Base-by-base conservation (phyloP, 768 basidiomycete genomes). In the Collybia mongolica region DNA sequence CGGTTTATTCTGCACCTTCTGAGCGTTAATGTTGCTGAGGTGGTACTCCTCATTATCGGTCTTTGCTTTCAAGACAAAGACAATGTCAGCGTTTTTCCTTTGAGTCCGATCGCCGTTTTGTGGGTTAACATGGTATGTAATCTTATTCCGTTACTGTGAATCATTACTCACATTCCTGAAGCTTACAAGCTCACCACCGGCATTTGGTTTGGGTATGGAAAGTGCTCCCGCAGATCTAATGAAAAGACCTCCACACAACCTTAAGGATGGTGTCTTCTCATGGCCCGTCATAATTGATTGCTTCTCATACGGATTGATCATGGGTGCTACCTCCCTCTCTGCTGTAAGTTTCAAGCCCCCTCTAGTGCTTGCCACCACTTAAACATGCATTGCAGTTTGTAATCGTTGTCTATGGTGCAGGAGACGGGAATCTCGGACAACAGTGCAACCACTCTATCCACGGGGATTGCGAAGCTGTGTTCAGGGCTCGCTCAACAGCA, bases 1-100 rank as follows among this genome's bases (percentile, higher is more conserved):
- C 73, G 78, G 49, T 83, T 83, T 59, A 67, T 81, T 23, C 65
- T 82, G 15, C 80, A 82, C 54, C 69, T 84, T 1, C 60, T 83
- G 7, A 68, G 76, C 9, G 75, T 63, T 36, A 83, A 84, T 49
- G 67, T 84, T 14, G 80, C 75, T 14, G 77, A 82, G 65, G 79
- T 80, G 7, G 58, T 81, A 6, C 69, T 80, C 5, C 60, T 85
- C 36, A 67, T 82, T 49, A 68, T 83, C 47, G 82, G 82, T 9
- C 70, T 84, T n/a, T 76, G 75, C 11, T 84, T 84, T 68, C 69
- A 76, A 53, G 79, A 83, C 54, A 60, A 65, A 9, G 65, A 71
- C 40, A 68, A 69, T 0, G 59, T 67, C 26, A 76, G 78, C 12
- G 77, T 82, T 22, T 84, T 82, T 65, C 83, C 82, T 7, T 64